Evolutionary conservation across 257 asterid species (phyloP).

Genomic region (Striga asiatica): DNA sequence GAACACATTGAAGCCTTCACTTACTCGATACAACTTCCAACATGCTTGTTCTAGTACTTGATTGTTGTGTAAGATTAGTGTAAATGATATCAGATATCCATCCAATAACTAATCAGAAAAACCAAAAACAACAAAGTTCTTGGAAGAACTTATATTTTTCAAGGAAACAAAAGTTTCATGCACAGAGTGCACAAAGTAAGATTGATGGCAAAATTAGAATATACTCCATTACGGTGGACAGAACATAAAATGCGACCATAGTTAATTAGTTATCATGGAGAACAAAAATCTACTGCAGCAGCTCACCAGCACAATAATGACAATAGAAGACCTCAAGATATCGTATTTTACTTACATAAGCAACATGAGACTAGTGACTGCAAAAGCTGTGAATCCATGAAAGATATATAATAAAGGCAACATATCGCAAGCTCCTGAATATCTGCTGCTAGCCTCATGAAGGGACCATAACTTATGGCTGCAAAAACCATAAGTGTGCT

Average conservation of each 20-base stretch:
- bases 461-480: conserved; percentile 62
- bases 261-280: background rate
- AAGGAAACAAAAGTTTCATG: background rate
- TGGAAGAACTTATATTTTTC: background rate
- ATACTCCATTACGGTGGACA: background rate
- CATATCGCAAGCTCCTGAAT: conserved; percentile 74
- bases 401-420: conserved; percentile 69
- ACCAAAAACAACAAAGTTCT: background rate
- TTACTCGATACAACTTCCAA: background rate
- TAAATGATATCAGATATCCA: background rate
- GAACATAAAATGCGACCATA: background rate
- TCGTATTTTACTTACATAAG: conserved; percentile 52
- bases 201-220: background rate
- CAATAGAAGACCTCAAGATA: background rate
- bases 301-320: conserved; percentile 1
- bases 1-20: background rate
- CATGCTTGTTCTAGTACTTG: conserved; percentile 3
- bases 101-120: background rate
- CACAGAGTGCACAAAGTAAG: background rate
- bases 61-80: background rate
- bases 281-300: conserved; percentile 1
- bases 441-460: conserved; percentile 59
- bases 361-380: conserved; percentile 75
- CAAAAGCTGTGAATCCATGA: conserved; percentile 45
- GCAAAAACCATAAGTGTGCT: conserved; percentile 18